Conservation (phyloP, 331 rosid species). For the Quercus tomentella region DNA sequence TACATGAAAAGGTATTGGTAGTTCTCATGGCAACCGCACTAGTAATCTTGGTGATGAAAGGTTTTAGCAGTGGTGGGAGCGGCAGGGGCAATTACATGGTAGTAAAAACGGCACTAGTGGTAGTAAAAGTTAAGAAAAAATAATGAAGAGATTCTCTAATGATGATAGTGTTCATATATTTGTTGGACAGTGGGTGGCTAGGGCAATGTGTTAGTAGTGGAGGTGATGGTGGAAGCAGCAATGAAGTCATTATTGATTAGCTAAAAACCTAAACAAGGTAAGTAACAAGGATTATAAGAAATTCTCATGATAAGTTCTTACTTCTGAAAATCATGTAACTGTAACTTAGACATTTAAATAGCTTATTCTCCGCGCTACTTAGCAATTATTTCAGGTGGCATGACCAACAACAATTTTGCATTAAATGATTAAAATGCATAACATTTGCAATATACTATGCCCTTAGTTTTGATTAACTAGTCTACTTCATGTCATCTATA, state of each 20-base stretch:
- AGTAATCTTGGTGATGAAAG: no score
- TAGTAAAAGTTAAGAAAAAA: no score
- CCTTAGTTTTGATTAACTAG: slow-evolving; percentile 8
- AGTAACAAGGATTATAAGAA: neutral
- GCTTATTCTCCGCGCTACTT: neutral
- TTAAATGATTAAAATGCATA: neutral
- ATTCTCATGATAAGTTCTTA: neutral
- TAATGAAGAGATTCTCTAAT: no score
- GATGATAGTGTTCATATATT: no score
- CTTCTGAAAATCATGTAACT: neutral
- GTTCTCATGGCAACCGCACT: no score
- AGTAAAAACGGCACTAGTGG: no score
- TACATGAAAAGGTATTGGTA: no score
- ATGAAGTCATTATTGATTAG: neutral
- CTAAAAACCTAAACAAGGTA: neutral
- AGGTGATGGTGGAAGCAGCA: neutral
- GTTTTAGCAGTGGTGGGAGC: no score
- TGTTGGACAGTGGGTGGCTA: no score
- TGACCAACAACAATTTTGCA: neutral
- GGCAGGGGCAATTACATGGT: no score
- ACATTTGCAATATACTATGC: neutral
- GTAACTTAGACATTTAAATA: neutral
- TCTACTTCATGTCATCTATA: neutral
- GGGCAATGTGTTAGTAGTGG: neutral
- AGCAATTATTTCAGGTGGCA: neutral